Percentiles rank a stretch among this genome's conserved stretches.
Conservation (phyloP, 345 rosid species). For the Excoecaria agallocha region DNA sequence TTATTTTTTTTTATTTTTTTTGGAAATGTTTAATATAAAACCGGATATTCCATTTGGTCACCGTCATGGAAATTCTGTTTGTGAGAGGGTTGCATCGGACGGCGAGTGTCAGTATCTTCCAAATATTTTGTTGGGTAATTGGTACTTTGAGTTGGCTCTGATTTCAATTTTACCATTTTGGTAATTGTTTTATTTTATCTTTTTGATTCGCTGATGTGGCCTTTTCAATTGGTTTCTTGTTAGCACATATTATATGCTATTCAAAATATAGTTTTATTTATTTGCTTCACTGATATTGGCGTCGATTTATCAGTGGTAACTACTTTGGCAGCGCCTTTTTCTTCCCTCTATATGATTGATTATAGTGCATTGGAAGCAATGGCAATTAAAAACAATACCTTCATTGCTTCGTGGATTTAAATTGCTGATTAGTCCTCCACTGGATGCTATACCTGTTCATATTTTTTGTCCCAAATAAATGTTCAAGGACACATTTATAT, state of each 20-base stretch:
- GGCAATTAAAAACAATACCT: neutral
- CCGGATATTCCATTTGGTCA: neutral
- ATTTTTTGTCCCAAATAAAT: no score
- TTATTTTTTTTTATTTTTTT: no score
- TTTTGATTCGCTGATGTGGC: neutral
- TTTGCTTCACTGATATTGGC: neutral
- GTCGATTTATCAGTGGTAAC: neutral
- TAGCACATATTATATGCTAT: neutral
- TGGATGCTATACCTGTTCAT: no score
- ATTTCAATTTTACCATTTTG: neutral
- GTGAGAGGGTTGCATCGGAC: neutral
- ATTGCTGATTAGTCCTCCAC: neutral
- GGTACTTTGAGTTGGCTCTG: neutral
- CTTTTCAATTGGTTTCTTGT: neutral
- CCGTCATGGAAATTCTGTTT: neutral
- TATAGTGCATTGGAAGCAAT: neutral
- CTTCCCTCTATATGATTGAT: neutral
- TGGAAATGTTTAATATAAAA: neutral
- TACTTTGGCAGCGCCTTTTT: neutral
- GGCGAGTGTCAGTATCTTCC: neutral
- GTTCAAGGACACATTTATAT: no score
- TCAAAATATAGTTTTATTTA: neutral
- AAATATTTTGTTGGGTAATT: neutral
- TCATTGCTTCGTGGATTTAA: neutral
- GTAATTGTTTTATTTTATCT: neutral